Percentiles rank a stretch among this genome's conserved stretches.
phyloP scores from a whole-genome alignment of 1,139 yeast genomes.

The Protomyces macrosporus region DNA sequence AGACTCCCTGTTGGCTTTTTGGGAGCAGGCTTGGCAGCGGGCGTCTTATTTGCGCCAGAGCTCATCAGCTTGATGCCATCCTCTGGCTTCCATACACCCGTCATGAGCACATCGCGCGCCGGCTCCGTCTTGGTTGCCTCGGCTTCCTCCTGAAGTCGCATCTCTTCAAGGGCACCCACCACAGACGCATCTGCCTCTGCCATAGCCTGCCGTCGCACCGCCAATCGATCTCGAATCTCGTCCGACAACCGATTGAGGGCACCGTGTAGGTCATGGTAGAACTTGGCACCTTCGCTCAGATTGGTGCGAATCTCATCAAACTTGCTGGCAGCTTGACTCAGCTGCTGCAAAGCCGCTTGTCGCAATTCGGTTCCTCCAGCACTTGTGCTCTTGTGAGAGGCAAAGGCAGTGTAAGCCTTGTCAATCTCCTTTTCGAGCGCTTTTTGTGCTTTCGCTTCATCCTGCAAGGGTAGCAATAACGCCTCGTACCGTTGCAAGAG shows the following conservation, averaged over 20 bases:
- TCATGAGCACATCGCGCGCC: not conserved
- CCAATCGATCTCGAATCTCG: constrained; percentile 55
- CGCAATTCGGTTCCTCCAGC: constrained; percentile 37
- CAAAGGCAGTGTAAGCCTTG: not conserved
- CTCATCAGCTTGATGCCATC: constrained; percentile 7
- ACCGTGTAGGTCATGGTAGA: constrained; percentile 58
- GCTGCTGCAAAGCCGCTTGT: constrained; percentile 48
- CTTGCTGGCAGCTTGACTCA: constrained; percentile 53
- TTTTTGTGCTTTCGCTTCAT: not conserved
- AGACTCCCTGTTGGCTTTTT: not conserved
- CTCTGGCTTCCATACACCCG: constrained; percentile 19
- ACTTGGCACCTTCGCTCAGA: constrained; percentile 62
- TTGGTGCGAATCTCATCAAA: constrained; percentile 56
- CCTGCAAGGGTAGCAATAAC: not conserved
- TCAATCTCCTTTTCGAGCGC: not conserved
- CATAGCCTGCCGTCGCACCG: constrained; percentile 39
- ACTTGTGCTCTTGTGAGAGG: not conserved
- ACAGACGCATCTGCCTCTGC: not conserved
- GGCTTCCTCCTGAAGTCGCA: not conserved
- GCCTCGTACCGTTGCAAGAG: not conserved
- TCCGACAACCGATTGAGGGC: constrained; percentile 48
- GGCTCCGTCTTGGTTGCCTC: constrained; percentile 32
- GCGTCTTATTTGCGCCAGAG: not conserved
- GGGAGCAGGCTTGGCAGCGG: not conserved
- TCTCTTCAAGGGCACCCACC: not conserved